Evolutionary conservation across 2,329 filamentous ascomycete genomes (phyloP), one percentile per base, ranked within the genome.

Genomic region (Fusarium tjaetaba): DNA sequence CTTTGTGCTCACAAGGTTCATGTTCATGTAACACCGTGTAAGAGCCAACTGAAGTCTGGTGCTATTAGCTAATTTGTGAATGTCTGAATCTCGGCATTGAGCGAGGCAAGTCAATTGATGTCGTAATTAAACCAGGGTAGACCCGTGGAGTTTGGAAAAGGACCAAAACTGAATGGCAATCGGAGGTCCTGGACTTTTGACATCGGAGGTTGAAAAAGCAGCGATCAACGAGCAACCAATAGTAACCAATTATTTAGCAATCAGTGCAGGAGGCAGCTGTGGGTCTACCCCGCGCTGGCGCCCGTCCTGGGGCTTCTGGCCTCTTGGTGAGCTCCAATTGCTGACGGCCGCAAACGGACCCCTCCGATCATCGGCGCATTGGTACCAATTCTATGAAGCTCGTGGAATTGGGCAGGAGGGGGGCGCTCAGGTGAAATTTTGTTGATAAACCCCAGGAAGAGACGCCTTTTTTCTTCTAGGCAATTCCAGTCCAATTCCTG

Each of bases 331-430:
- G 61, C 73, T 74, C 67, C 76, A 75, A 77, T 76, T 75, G 76
- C 74, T 76, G 74, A 69, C 57, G 67, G 69, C 61, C 61, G 69
- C 36, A 73, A 64, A 65, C 61, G 68, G 68, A 72, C 53, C 59
- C 60, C 78, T 80, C 78, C 78, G 78, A 80, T 80, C 52, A 80
- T 80, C 78, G 78, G 78, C 71, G 71, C 32, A 28, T 36, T 43
- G n/a, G 26, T 60, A 36, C 67, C 68, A 79, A 68, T 68, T 70
- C 70, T 48, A 77, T 76, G 72, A 77, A 79, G 77, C 71, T 78
- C 52, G 65, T 75, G 42, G 61, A 46, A 59, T 76, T 71, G 66
- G 70, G 52, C 41, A 57, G 56, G 64, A 49, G 63, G 45, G 70
- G 56, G 69, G 68, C 73, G 66, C 62, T 60, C 68, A 68, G 34